These are phyloP conservation scores for Neurospora africana DNA, from an alignment of 495 filamentous ascomycete species.

Conservation along the genomic window DNA sequence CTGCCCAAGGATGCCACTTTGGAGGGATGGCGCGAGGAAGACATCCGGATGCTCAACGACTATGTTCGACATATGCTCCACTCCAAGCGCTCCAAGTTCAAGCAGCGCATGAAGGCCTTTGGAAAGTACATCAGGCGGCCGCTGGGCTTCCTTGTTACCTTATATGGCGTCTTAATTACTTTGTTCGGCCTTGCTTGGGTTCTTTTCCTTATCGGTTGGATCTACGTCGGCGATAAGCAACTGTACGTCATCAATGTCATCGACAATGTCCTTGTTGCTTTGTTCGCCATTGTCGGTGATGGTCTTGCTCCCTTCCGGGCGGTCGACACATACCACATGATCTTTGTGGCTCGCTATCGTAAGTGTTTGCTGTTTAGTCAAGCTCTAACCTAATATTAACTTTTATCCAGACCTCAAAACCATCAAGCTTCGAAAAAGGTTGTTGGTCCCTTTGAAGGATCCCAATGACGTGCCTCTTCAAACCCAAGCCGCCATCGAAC, in stretches of 20 bases:
- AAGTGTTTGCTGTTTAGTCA: not conserved
- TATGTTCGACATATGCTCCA: constrained; percentile 76
- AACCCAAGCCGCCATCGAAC: constrained; percentile 36
- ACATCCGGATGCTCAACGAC: constrained; percentile 64
- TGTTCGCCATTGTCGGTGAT: constrained; percentile 70
- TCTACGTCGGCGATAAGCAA: constrained; percentile 64
- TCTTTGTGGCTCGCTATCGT: constrained; percentile 48
- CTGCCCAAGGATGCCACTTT: constrained; percentile 54
- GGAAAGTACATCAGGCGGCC: constrained; percentile 61
- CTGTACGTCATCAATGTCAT: constrained; percentile 63
- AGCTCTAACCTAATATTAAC: not conserved
- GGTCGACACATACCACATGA: constrained; percentile 75
- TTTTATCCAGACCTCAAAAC: constrained; percentile 48
- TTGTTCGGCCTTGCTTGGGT: constrained; percentile 77
- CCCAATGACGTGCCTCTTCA: constrained; percentile 58
- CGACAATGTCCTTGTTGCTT: constrained; percentile 64
- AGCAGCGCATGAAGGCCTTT: constrained; percentile 64
- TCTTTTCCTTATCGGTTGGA: constrained; percentile 77
- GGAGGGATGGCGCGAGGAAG: constrained; percentile 57
- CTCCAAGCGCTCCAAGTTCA: constrained; percentile 64
- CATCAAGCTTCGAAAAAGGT: constrained; percentile 56
- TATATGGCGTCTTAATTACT: constrained; percentile 73
- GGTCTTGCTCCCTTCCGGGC: constrained; percentile 66
- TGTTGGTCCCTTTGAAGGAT: constrained; percentile 53
- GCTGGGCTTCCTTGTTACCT: constrained; percentile 62